Evolutionary conservation across 192 early-diverging fungal species (phyloP).

Genomic region (Coemansia sp.): DNA sequence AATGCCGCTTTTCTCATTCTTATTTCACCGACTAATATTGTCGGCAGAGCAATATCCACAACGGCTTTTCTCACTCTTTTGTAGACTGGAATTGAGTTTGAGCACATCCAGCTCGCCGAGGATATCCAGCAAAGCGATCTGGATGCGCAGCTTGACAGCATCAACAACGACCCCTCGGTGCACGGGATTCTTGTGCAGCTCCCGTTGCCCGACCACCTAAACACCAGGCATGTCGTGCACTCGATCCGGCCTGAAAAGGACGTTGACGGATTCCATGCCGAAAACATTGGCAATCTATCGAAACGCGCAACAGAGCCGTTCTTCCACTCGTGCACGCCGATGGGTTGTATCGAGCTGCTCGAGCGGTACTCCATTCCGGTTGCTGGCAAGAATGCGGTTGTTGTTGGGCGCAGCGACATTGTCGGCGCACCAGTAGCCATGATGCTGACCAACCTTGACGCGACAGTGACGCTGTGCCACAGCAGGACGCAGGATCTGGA

Average conservation of each 20-base stretch:
- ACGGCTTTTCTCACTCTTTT: background rate
- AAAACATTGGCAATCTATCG: conserved; percentile 89
- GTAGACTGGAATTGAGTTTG: conserved; percentile 78
- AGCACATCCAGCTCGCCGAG: conserved; percentile 65
- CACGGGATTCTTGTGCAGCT: conserved; percentile 97
- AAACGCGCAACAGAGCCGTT: conserved; percentile 77
- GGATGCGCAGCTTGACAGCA: conserved; percentile 61
- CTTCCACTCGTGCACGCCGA: conserved; percentile 97
- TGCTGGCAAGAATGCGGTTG: conserved; percentile 88
- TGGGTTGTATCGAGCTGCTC: conserved; percentile 88
- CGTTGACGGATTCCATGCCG: conserved; percentile 98
- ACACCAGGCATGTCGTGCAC: conserved; percentile 81
- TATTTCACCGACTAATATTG: background rate
- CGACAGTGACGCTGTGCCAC: conserved; percentile 96
- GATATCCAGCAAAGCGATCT: conserved; percentile 71
- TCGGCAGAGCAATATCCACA: background rate
- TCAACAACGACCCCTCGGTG: conserved; percentile 80
- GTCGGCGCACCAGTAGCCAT: conserved; percentile 84
- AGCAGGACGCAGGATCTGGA: conserved; percentile 75
- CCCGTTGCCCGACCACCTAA: conserved; percentile 85
- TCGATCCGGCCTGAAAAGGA: conserved; percentile 86
- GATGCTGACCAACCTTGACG: conserved; percentile 77
- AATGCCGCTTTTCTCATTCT: background rate
- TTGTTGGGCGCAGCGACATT: conserved; percentile 96
- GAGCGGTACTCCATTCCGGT: conserved; percentile 66